These are phyloP conservation scores for Kingdonia uniflora DNA, from an alignment of 164 flowering plant genomes.

Conservation along the genomic window DNA sequence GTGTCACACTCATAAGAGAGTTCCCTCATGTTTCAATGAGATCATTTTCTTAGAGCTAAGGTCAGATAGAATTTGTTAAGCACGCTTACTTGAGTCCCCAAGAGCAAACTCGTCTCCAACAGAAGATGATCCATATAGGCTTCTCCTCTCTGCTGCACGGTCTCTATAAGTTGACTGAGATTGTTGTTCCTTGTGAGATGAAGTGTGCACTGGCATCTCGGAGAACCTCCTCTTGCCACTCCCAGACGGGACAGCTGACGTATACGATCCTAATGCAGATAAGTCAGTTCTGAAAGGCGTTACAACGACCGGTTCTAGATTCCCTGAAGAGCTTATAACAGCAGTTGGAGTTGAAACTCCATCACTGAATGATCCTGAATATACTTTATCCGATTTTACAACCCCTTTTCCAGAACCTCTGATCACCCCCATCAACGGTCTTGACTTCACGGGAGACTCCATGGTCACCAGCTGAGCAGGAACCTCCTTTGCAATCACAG, in stretches of 20 bases:
- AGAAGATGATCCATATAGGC: constrained; percentile 72
- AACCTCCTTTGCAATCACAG: constrained; percentile 28
- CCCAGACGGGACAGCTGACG: constrained; percentile 43
- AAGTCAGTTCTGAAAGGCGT: constrained; percentile 79
- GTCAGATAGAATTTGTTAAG: constrained; percentile 13
- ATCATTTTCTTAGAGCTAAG: no score
- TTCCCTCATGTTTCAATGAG: no score
- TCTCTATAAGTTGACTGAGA: constrained; percentile 73
- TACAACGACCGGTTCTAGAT: constrained; percentile 21
- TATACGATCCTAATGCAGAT: constrained; percentile 76
- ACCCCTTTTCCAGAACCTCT: constrained; percentile 76
- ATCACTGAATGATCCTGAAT: constrained; percentile 27
- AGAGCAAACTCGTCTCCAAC: constrained; percentile 42
- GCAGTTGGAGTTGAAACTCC: constrained; percentile 19
- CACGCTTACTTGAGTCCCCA: constrained; percentile 75
- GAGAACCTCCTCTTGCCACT: constrained; percentile 91
- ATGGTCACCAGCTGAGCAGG: constrained; percentile 20
- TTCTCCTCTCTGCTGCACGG: constrained; percentile 97
- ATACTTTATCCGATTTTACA: constrained; percentile 52
- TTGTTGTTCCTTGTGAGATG: constrained; percentile 37
- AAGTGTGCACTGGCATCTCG: constrained; percentile 55
- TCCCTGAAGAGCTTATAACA: constrained; percentile 13
- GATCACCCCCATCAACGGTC: constrained; percentile 80
- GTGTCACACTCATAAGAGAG: no score
- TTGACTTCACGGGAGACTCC: constrained; percentile 41